Evolutionary conservation across 1,284 basidiomycete genomes (phyloP).

Genomic region (Agroathelia rolfsii): DNA sequence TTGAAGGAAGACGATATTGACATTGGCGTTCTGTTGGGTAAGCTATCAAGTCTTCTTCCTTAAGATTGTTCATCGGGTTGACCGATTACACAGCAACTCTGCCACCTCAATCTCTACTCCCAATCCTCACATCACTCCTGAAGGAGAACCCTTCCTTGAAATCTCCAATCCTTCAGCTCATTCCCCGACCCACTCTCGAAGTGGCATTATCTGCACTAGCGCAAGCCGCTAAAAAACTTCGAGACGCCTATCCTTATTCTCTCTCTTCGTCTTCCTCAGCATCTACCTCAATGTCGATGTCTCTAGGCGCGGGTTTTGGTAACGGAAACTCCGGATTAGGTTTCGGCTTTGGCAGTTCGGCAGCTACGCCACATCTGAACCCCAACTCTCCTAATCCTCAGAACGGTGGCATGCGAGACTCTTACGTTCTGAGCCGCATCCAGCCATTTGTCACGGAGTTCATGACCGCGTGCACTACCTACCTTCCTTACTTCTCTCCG

Average conservation of each 20-base stretch:
- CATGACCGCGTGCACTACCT: conserved; percentile 62
- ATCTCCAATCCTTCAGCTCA: conserved; percentile 55
- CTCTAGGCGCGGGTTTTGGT: conserved; percentile 41
- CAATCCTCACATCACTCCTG: conserved; percentile 58
- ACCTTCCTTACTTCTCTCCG: conserved; percentile 74
- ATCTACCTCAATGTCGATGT: conserved; percentile 14
- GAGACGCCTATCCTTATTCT: conserved; percentile 74
- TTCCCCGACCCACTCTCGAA: conserved; percentile 69
- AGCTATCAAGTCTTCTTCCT: conserved; percentile 15
- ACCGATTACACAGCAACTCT: conserved; percentile 61
- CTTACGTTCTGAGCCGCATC: conserved; percentile 65
- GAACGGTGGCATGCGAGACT: conserved; percentile 57
- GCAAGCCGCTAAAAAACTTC: conserved; percentile 57
- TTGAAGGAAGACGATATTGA: conserved; percentile 53
- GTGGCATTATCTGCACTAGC: conserved; percentile 59
- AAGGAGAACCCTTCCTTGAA: conserved; percentile 58
- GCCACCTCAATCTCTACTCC: conserved; percentile 62
- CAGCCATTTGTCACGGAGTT: conserved; percentile 67
- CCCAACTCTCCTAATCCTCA: conserved; percentile 13
- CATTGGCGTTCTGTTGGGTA: conserved; percentile 71
- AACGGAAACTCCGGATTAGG: conserved; percentile 16
- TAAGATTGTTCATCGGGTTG: conserved; percentile 9
- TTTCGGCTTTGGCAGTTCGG: conserved; percentile 10
- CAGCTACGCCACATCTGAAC: conserved; percentile 14
- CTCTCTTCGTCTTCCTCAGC: conserved; percentile 20